Evolutionary conservation across 1,139 yeast species (phyloP), one percentile per base, ranked within the genome.

Genomic region (Arxiozyma slooffiae): DNA sequence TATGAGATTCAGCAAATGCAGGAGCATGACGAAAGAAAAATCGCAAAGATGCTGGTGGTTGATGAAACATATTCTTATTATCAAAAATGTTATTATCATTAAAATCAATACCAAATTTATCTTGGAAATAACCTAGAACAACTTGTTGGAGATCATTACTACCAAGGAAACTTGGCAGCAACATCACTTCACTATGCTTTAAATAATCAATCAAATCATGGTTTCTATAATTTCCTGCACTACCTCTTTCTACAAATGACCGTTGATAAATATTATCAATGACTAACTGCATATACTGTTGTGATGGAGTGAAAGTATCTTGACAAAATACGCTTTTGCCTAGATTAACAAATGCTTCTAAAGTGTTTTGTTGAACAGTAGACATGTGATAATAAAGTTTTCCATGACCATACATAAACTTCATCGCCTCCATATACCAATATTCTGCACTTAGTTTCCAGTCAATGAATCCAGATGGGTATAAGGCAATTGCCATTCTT

Each of bases 301-400:
- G 82, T 4, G 92, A 83, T 34, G 94, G 94, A 6, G 83, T 88
- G 67, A 85, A 85, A 7, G 90, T 88, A 63, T 85, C 92, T 54
- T 85, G 78, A 60, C 90, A 84, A 51, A 81, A 77, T 9, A 85
- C 90, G 42, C 86, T 78, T 64, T 84, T 85, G 14, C 92, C 90
- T 39, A 85, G 77, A 57, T 84, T 82, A 49, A 82, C 88, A 56
- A 85, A 75, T 1, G 92, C 90, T 66, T 84, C 90, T 56, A 85
- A 68, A 57, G 84, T 83, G 63, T 85, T 89, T 64, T 81, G 85
- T 62, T 85, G 90, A 3, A 85, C 92, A 0, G 94, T 84, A 50
- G 90, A 84, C 79, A 83, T 82, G 62, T 85, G 94, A 60, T 85
- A 85, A 60, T 84, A 85, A 16, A 84, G 76, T 63, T 85, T 85